Conservation (phyloP, 202 grass and related monocot species). For the Setaria viridis region DNA sequence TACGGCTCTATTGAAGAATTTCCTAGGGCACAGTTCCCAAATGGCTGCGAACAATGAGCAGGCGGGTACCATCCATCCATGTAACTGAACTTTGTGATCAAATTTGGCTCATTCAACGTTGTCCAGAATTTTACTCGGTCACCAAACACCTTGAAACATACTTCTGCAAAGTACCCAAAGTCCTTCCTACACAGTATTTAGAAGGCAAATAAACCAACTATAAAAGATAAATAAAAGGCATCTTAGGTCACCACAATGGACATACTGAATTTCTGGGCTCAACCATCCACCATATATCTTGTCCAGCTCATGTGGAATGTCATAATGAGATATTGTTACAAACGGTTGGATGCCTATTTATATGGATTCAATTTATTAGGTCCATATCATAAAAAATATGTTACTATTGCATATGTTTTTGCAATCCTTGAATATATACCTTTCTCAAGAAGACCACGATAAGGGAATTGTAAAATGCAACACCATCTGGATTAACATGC, state of each 20-base stretch:
- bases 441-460: constrained; percentile 57
- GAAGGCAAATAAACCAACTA: not conserved
- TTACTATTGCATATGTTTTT: not conserved
- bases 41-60: constrained; percentile 57
- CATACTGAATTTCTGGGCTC: constrained; percentile 68
- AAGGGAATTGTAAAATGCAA: constrained; percentile 62
- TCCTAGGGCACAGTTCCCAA: constrained; percentile 55
- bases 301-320: constrained; percentile 70
- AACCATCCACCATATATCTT: constrained; percentile 71
- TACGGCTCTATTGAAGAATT: constrained; percentile 65
- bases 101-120: constrained; percentile 67
- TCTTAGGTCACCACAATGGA: not conserved
- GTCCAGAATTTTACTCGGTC: constrained; percentile 75
- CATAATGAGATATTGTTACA: constrained; percentile 75
- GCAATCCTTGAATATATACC: constrained; percentile 26
- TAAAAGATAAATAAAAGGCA: not conserved
- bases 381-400: not conserved
- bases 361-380: not conserved
- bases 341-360: constrained; percentile 75
- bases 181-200: constrained; percentile 54
- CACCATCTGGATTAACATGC: constrained; percentile 51
- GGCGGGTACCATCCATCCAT: constrained; percentile 54
- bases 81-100: constrained; percentile 49
- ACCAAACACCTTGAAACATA: constrained; percentile 69
- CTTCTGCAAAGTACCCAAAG: constrained; percentile 61